Evolutionary conservation across 306 rosid genomes (phyloP).

Genomic region (Begonia peltatifolia): DNA sequence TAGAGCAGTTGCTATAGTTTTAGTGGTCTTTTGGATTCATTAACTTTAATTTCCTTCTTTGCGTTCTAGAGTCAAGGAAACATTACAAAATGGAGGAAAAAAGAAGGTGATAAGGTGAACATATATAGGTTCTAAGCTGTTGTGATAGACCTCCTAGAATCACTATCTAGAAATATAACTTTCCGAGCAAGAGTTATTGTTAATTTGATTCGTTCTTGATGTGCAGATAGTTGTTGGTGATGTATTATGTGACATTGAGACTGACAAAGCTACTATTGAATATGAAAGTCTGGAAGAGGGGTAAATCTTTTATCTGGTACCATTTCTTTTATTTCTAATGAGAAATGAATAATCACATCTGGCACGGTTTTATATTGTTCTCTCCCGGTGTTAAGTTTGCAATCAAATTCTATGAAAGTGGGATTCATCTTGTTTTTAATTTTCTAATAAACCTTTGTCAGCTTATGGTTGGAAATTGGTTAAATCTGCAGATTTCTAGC

Average conservation of each 20-base stretch:
- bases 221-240: conserved; percentile 89
- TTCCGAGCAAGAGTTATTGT: neutral
- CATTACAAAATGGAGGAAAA: conserved; percentile 80
- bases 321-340: neutral
- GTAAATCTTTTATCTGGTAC: conserved; percentile 23
- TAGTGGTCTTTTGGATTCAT: conserved; percentile 14
- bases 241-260: conserved; percentile 86
- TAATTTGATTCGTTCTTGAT: conserved; percentile 13
- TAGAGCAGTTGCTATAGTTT: conserved; percentile 4
- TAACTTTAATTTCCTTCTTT: conserved; percentile 14
- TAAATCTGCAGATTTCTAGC: conserved; percentile 62
- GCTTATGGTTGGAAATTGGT: conserved; percentile 10
- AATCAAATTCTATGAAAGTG: too few relatives aligned
- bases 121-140: conserved; percentile 1
- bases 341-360: too few relatives aligned
- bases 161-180: too few relatives aligned
- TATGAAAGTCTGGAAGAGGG: conserved; percentile 97
- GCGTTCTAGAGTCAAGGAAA: conserved; percentile 75
- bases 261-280: conserved; percentile 94
- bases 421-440: too few relatives aligned
- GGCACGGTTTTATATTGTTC: too few relatives aligned
- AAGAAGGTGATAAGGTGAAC: conserved; percentile 88
- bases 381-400: too few relatives aligned
- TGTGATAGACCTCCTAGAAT: neutral
- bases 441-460: neutral